Evolutionary conservation across 1,139 yeast genomes (phyloP).

Genomic region (Yamadazyma dushanensis): DNA sequence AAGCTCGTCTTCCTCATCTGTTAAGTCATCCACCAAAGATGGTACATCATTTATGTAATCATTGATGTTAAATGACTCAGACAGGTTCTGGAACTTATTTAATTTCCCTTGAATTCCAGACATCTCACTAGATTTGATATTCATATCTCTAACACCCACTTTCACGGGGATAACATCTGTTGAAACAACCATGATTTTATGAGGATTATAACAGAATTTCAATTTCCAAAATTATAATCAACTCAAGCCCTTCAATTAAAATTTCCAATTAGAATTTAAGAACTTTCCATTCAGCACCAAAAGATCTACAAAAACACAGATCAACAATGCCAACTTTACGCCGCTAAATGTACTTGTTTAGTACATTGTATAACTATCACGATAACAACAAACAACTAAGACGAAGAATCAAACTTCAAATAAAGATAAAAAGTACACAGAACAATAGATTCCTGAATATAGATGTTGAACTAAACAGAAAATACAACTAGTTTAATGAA

Average conservation of each 20-base stretch:
- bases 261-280: too few species aligned
- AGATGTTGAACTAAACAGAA: background rate
- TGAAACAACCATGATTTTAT: constrained; percentile 7
- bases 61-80: constrained; percentile 14
- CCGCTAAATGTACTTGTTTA: too few species aligned
- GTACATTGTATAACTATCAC: background rate
- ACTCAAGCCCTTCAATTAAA: background rate
- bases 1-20: constrained; percentile 16
- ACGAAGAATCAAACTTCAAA: background rate
- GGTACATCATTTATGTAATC: constrained; percentile 19
- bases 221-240: background rate
- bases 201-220: background rate
- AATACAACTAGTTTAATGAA: background rate
- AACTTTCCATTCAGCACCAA: too few species aligned
- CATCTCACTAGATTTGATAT: too few species aligned
- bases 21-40: constrained; percentile 13
- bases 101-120: too few species aligned
- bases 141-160: constrained; percentile 4
- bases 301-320: too few species aligned
- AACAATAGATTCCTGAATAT: background rate
- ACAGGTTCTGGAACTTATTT: too few species aligned
- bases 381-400: background rate
- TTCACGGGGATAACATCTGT: constrained; percentile 10
- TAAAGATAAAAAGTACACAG: background rate
- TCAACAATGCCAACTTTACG: too few species aligned